phyloP scores from a whole-genome alignment of 2,329 filamentous ascomycete species.

The Apiospora kogelbergensis region DNA sequence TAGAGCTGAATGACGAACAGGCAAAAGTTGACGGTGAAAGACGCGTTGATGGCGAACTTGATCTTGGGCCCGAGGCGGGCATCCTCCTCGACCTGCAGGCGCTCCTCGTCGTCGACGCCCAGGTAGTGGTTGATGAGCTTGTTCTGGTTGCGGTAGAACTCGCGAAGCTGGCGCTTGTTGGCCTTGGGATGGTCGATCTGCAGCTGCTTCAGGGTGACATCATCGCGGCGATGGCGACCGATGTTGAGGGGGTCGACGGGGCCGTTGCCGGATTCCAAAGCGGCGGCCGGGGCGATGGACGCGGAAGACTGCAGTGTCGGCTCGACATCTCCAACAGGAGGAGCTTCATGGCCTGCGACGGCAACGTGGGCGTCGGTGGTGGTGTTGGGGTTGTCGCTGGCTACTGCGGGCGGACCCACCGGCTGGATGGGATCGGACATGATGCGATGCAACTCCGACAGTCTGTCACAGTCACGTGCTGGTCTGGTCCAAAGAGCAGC shows the following conservation, averaged over 20 bases:
- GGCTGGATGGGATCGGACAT: not conserved
- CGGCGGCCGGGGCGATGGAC: constrained; percentile 14
- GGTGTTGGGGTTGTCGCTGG: not conserved
- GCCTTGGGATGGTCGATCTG: constrained; percentile 46
- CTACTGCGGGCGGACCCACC: not conserved
- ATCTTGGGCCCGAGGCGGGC: constrained; percentile 50
- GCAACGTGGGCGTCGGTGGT: not conserved
- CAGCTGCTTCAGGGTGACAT: constrained; percentile 45
- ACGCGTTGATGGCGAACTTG: constrained; percentile 53
- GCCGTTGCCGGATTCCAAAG: constrained; percentile 8
- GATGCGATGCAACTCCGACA: not conserved
- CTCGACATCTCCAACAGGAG: not conserved
- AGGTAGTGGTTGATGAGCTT: constrained; percentile 53
- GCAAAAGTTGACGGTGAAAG: constrained; percentile 51
- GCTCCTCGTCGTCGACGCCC: constrained; percentile 55
- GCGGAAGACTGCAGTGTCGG: constrained; percentile 6
- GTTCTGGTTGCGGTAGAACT: constrained; percentile 49
- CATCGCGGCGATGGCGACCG: constrained; percentile 39
- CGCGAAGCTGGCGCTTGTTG: constrained; percentile 42
- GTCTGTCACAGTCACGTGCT: not conserved
- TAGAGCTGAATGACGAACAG: constrained; percentile 60
- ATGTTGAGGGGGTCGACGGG: constrained; percentile 38
- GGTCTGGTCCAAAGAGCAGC: not conserved
- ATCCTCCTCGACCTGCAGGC: constrained; percentile 49
- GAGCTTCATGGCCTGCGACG: not conserved